Evolutionary conservation across 176 grass and related monocot species (phyloP), one percentile per base, ranked within the genome.

Genomic region (Aegilops tauschii): DNA sequence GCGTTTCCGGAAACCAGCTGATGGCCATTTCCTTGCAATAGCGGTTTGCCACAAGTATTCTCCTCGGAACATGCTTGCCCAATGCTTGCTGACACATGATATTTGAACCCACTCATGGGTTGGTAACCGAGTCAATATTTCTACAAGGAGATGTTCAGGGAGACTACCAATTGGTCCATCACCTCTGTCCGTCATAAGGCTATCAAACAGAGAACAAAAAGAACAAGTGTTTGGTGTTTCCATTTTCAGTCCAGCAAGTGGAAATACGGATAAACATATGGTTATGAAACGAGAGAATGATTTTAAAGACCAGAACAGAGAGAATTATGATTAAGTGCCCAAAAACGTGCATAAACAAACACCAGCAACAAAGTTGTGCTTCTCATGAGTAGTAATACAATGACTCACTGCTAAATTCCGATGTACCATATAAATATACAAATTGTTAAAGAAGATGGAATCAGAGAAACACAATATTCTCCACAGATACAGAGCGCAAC

Each of bases 41-140:
- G 94, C 94, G 6, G 90, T 96, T 88, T 96, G 92, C 97, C 97
- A 98, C 75, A 98, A 21, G 72, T 39, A 92, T 85, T 98, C 97
- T 87, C 86, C 92, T 90, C 84, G 73, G 67, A 98, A 96, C 84
- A 98, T 93, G 77, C 9, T 82, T 84, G 90, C 90, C 92, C 88
- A 99, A 23, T 91, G 83, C 89, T 96, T 94, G 79, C 78, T 96
- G 13, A 96, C 90, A 92, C 94, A 94, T 85, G 92, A 90, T 88
- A 91, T 84, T 62, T 88, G 87, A 75, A 87, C 82, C 97, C 97
- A 98, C 14, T 98, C 85, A 9, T 44, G 40, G 65, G 91, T 66
- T 14, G 97, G 97, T 85, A 94, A 40, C 17, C 61, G 86, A 69
- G 90, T 83, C 32, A 99, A 91, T 90, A 99, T 90, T 67, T 96